Evolutionary conservation across 78 protist species (phyloP).

Genomic region (Blattamonas nauphoetae): DNA sequence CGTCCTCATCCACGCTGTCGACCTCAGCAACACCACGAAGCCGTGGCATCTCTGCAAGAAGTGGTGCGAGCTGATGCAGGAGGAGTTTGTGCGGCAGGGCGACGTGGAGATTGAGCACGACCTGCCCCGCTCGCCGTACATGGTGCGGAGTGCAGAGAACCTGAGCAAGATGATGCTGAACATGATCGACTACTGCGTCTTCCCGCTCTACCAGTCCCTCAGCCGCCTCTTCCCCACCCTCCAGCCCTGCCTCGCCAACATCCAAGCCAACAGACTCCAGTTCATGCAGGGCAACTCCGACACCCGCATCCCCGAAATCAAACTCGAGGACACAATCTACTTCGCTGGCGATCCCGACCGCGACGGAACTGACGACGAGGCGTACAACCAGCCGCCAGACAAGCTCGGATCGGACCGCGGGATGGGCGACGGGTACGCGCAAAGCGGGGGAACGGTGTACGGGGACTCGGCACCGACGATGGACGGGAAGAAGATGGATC

Average conservation of each 20-base stretch:
- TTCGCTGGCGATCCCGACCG: background rate
- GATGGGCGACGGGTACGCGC: no score
- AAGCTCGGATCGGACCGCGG: no score
- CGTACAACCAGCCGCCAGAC: no score
- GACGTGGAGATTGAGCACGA: background rate
- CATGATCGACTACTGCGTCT: slow-evolving; percentile 5
- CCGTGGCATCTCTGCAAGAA: background rate
- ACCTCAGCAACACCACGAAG: background rate
- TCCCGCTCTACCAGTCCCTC: background rate
- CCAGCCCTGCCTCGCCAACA: background rate
- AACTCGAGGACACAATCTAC: background rate
- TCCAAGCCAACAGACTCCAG: slow-evolving; percentile 8
- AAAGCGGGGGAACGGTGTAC: no score
- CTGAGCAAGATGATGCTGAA: background rate
- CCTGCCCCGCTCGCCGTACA: slow-evolving; percentile 11
- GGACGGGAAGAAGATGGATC: no score
- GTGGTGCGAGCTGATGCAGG: slow-evolving; percentile 10
- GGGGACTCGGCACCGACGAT: no score
- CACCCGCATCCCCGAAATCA: background rate
- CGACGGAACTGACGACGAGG: background rate
- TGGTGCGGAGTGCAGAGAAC: background rate
- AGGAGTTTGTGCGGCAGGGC: slow-evolving; percentile 5
- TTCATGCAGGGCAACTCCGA: background rate
- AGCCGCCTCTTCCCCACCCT: background rate
- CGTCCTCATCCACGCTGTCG: background rate